Evolutionary conservation across 345 rosid genomes (phyloP).

Genomic region (Arabidopsis suecica): DNA sequence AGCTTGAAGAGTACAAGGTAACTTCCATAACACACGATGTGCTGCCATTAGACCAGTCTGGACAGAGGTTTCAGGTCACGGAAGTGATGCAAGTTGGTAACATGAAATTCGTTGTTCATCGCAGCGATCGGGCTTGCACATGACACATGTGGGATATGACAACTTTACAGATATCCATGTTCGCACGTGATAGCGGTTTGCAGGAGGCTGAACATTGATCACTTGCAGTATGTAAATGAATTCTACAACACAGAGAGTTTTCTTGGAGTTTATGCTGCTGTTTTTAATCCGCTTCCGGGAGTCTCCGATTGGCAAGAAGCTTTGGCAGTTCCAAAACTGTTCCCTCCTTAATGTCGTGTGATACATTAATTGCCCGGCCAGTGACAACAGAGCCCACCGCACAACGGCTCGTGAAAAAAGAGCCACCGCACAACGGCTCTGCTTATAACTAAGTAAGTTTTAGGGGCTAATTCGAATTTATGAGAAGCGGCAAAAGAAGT

Average conservation of each 20-base stretch:
- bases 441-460: too few species aligned
- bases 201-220: constrained; percentile 17
- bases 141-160: constrained; percentile 16
- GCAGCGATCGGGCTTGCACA: neutral
- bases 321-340: neutral
- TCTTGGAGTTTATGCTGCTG: constrained; percentile 9
- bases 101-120: neutral
- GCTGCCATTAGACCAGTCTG: neutral
- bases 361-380: neutral
- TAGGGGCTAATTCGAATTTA: neutral
- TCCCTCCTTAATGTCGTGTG: neutral
- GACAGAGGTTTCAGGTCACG: constrained; percentile 8
- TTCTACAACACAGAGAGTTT: neutral
- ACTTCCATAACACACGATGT: neutral
- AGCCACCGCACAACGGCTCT: neutral
- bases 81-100: constrained; percentile 1
- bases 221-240: constrained; percentile 22
- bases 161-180: constrained; percentile 12
- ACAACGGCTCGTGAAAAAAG: neutral
- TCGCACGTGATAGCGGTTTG: constrained; percentile 17
- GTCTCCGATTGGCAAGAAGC: neutral
- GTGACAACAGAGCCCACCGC: neutral
- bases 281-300: neutral
- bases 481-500: neutral
- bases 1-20: constrained; percentile 16